Conservation (phyloP, 2,329 filamentous ascomycete genomes). For the Paramyrothecium sp. region DNA sequence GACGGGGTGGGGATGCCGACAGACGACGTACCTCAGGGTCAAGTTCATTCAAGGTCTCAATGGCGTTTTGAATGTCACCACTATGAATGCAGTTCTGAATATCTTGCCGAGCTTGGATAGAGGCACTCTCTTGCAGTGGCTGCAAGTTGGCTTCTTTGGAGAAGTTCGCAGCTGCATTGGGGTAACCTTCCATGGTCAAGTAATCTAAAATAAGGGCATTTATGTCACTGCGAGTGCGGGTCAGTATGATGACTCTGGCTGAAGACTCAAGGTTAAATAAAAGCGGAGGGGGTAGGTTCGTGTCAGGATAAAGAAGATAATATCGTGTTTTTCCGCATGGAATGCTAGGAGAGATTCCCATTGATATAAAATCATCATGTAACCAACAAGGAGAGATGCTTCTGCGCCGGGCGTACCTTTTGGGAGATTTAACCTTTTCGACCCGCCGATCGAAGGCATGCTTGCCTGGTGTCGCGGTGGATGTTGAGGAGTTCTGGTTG, state of each 20-base stretch:
- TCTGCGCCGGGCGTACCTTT: slow-evolving; percentile 65
- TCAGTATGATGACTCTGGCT: slow-evolving; percentile 20
- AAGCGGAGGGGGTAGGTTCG: slow-evolving; percentile 3
- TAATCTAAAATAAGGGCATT: slow-evolving; percentile 97
- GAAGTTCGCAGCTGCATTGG: slow-evolving; percentile 88
- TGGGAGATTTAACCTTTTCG: slow-evolving; percentile 81
- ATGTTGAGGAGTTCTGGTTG: slow-evolving; percentile 66
- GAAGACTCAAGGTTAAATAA: slow-evolving; percentile 2
- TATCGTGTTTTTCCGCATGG: slow-evolving; percentile 84
- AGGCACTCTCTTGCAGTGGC: slow-evolving; percentile 67
- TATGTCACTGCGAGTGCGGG: slow-evolving; percentile 68
- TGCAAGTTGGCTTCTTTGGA: slow-evolving; percentile 88
- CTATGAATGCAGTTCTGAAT: slow-evolving; percentile 84
- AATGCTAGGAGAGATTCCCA: slow-evolving; percentile 99
- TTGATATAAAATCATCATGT: slow-evolving; percentile 86
- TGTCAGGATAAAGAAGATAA: slow-evolving; percentile 66
- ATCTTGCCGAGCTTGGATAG: slow-evolving; percentile 74
- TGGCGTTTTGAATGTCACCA: slow-evolving; percentile 82
- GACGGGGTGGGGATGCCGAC: background rate
- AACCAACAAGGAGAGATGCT: slow-evolving; percentile 1
- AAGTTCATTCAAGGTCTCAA: slow-evolving; percentile 83
- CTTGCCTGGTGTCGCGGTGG: slow-evolving; percentile 68
- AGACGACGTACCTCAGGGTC: slow-evolving; percentile 76
- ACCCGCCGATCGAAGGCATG: slow-evolving; percentile 79
- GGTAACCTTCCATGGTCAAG: slow-evolving; percentile 92